Evolutionary conservation across 495 filamentous ascomycete species (phyloP), one percentile per base, ranked within the genome.

Genomic region (Apiosordaria backusii): DNA sequence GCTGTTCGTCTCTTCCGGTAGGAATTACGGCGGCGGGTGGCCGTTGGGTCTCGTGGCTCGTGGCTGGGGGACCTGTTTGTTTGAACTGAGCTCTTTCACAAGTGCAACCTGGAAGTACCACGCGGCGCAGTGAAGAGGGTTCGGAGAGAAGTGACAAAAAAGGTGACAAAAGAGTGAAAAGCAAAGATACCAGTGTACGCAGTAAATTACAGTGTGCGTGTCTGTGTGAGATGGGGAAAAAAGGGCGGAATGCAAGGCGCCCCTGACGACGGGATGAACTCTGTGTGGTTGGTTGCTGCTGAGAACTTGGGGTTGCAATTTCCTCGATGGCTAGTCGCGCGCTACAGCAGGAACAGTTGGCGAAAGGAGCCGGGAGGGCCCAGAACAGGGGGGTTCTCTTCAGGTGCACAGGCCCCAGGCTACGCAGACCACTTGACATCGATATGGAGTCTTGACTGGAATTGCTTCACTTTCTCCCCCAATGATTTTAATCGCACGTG

Each of bases 261-360:
- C 59, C 59, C 59, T 61, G 59, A 61, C 59, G 62, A 55, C 52
- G 29, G 62, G 26, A 64, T 61, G 26, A 19, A 19, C 59, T 61
- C 24, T 52, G 35, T 4, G 61, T 50, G 29, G 61, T 10, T 24
- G 23, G 45, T 45, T 18, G 18, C 21, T 50, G n/a, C 24, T 62
- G 23, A 45, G 23, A n/a, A 61, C 50, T 45, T 65, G 61, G 62
- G 65, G 57, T 27, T 45, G 68, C 57, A 71, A 71, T 71, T 71
- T 73, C 69, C 67, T 64, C 40, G n/a, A 45, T 45, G 35, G 61
- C 65, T 72, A 71, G 68, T 75, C 73, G 75, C 73, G 75, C 75
- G 75, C 74, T 74, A 72, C 70, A 67, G 70, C 67, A 77, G 70
- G 71, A 67, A 74, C 73, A 65, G 57, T 57, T 35, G 52, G 50